Percentiles rank a stretch among this genome's conserved stretches.
These are phyloP conservation scores for Lyophyllum decastes DNA, from an alignment of 768 basidiomycete species.

Conservation along the genomic window DNA sequence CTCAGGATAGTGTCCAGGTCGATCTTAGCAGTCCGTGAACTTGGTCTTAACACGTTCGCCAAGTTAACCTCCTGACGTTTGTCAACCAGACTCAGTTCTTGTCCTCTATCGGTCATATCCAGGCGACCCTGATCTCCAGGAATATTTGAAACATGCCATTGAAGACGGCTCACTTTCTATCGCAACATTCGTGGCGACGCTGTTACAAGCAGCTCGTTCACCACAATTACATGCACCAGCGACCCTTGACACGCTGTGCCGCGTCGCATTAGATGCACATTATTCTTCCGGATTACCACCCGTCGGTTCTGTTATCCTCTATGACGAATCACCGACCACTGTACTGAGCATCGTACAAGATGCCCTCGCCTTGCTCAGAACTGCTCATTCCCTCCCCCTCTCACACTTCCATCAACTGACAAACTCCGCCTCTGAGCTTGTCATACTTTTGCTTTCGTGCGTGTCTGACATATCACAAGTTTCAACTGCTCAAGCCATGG, in stretches of 20 bases:
- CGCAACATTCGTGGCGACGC: constrained; percentile 60
- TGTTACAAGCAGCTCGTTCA: constrained; percentile 68
- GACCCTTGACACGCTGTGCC: constrained; percentile 72
- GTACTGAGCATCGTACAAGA: constrained; percentile 61
- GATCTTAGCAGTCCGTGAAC: constrained; percentile 61
- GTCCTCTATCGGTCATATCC: constrained; percentile 67
- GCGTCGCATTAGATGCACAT: constrained; percentile 62
- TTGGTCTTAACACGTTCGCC: constrained; percentile 2
- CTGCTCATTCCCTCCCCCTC: constrained; percentile 53
- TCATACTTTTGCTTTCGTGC: constrained; percentile 61
- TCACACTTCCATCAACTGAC: constrained; percentile 61
- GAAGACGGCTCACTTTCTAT: constrained; percentile 57
- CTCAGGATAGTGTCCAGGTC: constrained; percentile 46
- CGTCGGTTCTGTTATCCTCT: constrained; percentile 56
- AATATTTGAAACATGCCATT: constrained; percentile 64
- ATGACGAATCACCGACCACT: constrained; percentile 45
- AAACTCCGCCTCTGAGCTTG: constrained; percentile 62
- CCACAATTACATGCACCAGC: constrained; percentile 62
- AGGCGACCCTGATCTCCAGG: constrained; percentile 66
- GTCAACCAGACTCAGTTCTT: constrained; percentile 63
- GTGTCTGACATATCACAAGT: constrained; percentile 63
- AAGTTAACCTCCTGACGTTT: background rate
- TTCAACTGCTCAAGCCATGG: constrained; percentile 59
- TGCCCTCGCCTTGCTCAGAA: constrained; percentile 58
- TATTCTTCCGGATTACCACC: constrained; percentile 57